Evolutionary conservation across 306 rosid genomes (phyloP).

Genomic region (Hippophae rhamnoides): DNA sequence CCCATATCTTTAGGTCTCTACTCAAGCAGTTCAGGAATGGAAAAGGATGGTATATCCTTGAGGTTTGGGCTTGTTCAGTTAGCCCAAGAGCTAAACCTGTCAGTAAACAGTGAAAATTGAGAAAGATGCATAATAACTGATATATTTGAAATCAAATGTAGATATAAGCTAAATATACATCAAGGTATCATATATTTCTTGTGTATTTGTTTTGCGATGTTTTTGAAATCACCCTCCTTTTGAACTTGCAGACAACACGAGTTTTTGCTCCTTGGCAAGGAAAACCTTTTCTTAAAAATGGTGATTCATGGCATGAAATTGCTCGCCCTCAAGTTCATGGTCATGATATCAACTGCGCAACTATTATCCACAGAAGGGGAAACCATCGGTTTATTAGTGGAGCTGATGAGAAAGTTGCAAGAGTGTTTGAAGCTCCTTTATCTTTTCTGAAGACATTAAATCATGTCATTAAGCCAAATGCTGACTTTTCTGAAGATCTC

Average conservation of each 20-base stretch:
- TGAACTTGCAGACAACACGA: slow-evolving; percentile 67
- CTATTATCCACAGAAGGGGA: slow-evolving; percentile 64
- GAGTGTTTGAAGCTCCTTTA: slow-evolving; percentile 91
- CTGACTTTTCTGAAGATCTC: slow-evolving; percentile 42
- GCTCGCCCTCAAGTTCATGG: slow-evolving; percentile 97
- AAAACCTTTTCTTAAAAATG: slow-evolving; percentile 34
- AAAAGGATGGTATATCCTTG: no score
- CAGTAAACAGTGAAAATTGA: no score
- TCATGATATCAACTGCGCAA: slow-evolving; percentile 81
- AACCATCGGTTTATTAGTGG: slow-evolving; percentile 90
- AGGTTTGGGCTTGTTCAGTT: no score
- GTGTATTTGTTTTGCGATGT: slow-evolving; percentile 6
- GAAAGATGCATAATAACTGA: no score
- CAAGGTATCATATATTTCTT: background rate
- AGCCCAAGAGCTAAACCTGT: no score
- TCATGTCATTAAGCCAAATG: slow-evolving; percentile 51
- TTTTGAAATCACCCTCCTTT: slow-evolving; percentile 9
- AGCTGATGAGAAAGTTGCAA: slow-evolving; percentile 95
- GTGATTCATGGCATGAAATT: slow-evolving; percentile 72
- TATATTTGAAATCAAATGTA: background rate
- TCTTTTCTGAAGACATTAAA: slow-evolving; percentile 82
- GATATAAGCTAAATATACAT: background rate
- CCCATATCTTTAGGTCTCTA: no score
- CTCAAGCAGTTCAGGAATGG: no score
- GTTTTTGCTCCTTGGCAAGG: slow-evolving; percentile 76